Conservation (phyloP, 2,329 filamentous ascomycete genomes). For the Penicillium griseofulvum region DNA sequence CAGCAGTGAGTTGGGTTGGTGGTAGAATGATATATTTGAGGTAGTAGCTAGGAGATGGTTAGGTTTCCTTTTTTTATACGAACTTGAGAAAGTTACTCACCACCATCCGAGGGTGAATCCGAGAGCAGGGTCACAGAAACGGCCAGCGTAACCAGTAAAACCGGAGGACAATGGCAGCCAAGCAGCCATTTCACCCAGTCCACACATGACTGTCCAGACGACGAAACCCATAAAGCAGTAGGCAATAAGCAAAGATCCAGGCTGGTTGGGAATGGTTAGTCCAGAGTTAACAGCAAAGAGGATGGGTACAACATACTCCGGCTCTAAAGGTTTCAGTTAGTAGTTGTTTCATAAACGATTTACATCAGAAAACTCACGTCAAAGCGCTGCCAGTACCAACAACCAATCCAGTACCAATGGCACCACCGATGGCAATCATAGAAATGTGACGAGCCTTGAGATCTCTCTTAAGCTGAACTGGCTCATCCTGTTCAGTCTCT, state of each 20-base stretch:
- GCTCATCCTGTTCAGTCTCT: slow-evolving; percentile 5
- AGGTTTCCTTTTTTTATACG: slow-evolving; percentile 1
- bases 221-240: slow-evolving; percentile 35
- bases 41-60: not conserved
- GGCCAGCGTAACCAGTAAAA: slow-evolving; percentile 42
- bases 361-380: not conserved
- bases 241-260: slow-evolving; percentile 37
- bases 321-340: not conserved
- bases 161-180: slow-evolving; percentile 41
- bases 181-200: slow-evolving; percentile 45
- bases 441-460: slow-evolving; percentile 14
- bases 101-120: slow-evolving; percentile 44
- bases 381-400: slow-evolving; percentile 32
- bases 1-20: slow-evolving; percentile 22
- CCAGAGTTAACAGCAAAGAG: not conserved
- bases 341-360: too few species aligned
- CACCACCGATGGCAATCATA: slow-evolving; percentile 40
- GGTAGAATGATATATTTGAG: slow-evolving; percentile 6
- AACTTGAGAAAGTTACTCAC: slow-evolving; percentile 40
- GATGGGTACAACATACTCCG: not conserved
- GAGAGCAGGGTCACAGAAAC: slow-evolving; percentile 46
- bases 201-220: slow-evolving; percentile 29
- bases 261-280: slow-evolving; percentile 23
- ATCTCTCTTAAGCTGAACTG: slow-evolving; percentile 4
- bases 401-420: slow-evolving; percentile 39